Evolutionary conservation across 2,329 filamentous ascomycete species (phyloP).

Genomic region (Hymenoscyphus scutula): DNA sequence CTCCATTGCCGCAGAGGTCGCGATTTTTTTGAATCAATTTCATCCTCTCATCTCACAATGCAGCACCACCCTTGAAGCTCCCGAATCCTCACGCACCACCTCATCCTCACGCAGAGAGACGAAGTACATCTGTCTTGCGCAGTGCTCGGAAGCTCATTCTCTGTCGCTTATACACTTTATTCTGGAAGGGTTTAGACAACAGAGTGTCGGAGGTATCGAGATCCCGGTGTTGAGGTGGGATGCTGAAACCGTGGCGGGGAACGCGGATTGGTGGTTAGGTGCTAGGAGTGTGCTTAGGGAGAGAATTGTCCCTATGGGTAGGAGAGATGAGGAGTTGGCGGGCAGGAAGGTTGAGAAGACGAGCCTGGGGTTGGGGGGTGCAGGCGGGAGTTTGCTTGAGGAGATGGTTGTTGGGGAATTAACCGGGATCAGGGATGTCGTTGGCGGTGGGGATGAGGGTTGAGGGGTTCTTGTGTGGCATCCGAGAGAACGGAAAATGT

Average conservation of each 20-base stretch:
- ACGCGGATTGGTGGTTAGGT: conserved; percentile 77
- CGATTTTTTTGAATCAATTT: conserved; percentile 87
- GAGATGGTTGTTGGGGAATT: conserved; percentile 72
- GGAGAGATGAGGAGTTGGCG: conserved; percentile 65
- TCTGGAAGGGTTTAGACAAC: conserved; percentile 62
- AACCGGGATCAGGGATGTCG: conserved; percentile 37
- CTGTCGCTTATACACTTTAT: conserved; percentile 74
- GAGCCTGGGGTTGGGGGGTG: conserved; percentile 24
- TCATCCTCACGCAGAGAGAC: conserved; percentile 46
- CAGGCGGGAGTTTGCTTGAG: conserved; percentile 61
- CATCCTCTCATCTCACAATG: conserved; percentile 73
- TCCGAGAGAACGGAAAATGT: background rate
- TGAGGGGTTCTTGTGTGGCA: background rate
- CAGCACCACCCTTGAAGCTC: conserved; percentile 66
- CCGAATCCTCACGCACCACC: conserved; percentile 52
- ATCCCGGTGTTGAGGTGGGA: conserved; percentile 78
- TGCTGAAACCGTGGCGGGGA: conserved; percentile 67
- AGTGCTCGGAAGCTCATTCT: conserved; percentile 75
- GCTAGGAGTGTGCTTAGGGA: conserved; percentile 68
- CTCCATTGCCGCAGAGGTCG: conserved; percentile 79
- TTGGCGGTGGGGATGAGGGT: conserved; percentile 26
- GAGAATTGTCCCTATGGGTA: conserved; percentile 68
- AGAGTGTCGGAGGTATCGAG: conserved; percentile 61
- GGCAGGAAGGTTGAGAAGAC: conserved; percentile 38
- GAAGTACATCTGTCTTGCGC: conserved; percentile 67